phyloP scores from a whole-genome alignment of 306 rosid genomes.

The Sphenostylis stenocarpa region DNA sequence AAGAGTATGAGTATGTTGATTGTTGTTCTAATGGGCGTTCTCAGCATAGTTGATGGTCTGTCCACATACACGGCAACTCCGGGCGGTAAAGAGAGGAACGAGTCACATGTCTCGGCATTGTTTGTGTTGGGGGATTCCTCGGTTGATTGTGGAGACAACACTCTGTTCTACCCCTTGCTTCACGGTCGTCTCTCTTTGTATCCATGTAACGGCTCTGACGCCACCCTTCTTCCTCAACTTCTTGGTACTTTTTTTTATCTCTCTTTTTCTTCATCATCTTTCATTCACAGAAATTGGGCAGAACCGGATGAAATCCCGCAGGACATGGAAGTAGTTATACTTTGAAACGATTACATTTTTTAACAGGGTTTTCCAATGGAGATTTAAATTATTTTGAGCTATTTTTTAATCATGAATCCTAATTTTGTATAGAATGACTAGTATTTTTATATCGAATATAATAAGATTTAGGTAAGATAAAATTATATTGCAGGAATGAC shows the following conservation, averaged over 20 bases:
- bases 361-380: too few relatives aligned
- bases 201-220: constrained; percentile 59
- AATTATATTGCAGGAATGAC: too few relatives aligned
- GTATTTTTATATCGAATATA: too few relatives aligned
- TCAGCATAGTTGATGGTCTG: constrained; percentile 35
- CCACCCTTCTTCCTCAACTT: constrained; percentile 76
- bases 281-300: not conserved
- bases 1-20: constrained; percentile 28
- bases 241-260: constrained; percentile 54
- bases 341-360: not conserved
- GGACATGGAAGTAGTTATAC: not conserved
- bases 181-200: constrained; percentile 67
- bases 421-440: too few relatives aligned
- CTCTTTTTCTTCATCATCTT: not conserved
- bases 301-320: not conserved
- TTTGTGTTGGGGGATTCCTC: constrained; percentile 82
- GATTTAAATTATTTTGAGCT: too few relatives aligned
- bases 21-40: constrained; percentile 29
- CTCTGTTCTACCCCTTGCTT: constrained; percentile 67
- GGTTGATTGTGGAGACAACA: constrained; percentile 81
- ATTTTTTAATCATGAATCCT: too few relatives aligned
- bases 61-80: not conserved
- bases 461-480: too few relatives aligned
- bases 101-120: constrained; percentile 46
- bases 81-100: not conserved